Evolutionary conservation across 129 eudicot genomes (phyloP), one percentile per base, ranked within the genome.

Genomic region (Solidago caesia): DNA sequence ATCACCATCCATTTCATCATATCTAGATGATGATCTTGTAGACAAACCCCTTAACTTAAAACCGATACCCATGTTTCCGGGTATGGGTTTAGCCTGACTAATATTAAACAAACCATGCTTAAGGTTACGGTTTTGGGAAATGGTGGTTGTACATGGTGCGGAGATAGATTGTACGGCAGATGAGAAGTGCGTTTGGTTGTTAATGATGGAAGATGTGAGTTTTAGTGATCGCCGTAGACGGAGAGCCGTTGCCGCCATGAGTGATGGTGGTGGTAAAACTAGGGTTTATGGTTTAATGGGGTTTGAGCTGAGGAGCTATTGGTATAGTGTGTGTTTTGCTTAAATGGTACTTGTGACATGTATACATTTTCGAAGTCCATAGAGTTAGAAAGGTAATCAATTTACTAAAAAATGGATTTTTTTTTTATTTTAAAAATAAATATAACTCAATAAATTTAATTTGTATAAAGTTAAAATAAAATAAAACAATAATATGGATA

Each of bases 161-260:
- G 84, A 65, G 71, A 73, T 21, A 67, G 86, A 10, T 52, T 83
- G 52, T 41, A 57, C 26, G 79, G 13, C 27, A 52, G 72, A 41
- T 58, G 74, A 49, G 77, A 57, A 76, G 44, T 13, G n/a, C 9
- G 43, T 67, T 33, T 64, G 60, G 77, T 70, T 80, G 59, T 67
- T 77, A 79, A 75, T 45, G 42, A 91, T 63, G 15, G 82, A 56
- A 42, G 88, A 70, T 11, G 93, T 78, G 62, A 84, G 79, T 12
- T 87, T 26, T 2, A 84, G 79, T 60, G 87, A 81, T 55, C 97
- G 96, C 71, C 96, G 96, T 80, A 87, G 88, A 21, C 90, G 96
- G 73, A 82, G 82, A 26, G 82, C 79, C 76, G 44, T 70, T 48
- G 73, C 74, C 70, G 86, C 85, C 89, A 84, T 85, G 8, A 27